Conservation (phyloP, 2,329 filamentous ascomycete genomes). For the Diaporthe velutina region DNA sequence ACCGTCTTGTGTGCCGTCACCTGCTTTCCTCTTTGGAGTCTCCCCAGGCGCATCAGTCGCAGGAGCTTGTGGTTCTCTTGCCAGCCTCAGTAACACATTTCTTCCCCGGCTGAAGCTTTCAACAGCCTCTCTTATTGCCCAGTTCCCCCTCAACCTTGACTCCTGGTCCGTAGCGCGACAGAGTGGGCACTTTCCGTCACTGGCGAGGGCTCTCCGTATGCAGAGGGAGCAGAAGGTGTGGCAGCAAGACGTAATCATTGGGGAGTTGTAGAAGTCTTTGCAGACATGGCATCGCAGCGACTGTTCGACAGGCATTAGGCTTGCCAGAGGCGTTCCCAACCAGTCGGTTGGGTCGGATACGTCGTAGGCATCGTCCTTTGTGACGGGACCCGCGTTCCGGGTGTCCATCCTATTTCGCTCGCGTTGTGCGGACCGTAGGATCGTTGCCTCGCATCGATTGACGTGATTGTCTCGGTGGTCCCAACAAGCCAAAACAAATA, state of each 20-base stretch:
- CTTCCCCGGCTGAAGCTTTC: constrained; percentile 80
- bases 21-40: constrained; percentile 66
- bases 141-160: constrained; percentile 86
- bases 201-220: constrained; percentile 86
- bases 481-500: not conserved
- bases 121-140: constrained; percentile 86
- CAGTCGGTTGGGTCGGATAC: constrained; percentile 79
- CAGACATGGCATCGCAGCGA: constrained; percentile 95
- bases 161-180: constrained; percentile 87
- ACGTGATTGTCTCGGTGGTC: not conserved
- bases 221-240: constrained; percentile 98
- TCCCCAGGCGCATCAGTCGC: constrained; percentile 42
- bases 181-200: constrained; percentile 88
- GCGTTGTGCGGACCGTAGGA: not conserved
- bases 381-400: constrained; percentile 20
- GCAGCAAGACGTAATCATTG: constrained; percentile 93
- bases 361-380: constrained; percentile 44
- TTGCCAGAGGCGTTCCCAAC: constrained; percentile 77
- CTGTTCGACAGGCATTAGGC: constrained; percentile 80
- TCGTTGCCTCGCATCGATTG: not conserved
- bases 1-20: constrained; percentile 47
- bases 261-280: constrained; percentile 96
- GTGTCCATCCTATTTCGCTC: constrained; percentile 23
- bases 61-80: constrained; percentile 59
- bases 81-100: constrained; percentile 72